Conservation (phyloP, 495 filamentous ascomycete species). For the Cercophora scortea region DNA sequence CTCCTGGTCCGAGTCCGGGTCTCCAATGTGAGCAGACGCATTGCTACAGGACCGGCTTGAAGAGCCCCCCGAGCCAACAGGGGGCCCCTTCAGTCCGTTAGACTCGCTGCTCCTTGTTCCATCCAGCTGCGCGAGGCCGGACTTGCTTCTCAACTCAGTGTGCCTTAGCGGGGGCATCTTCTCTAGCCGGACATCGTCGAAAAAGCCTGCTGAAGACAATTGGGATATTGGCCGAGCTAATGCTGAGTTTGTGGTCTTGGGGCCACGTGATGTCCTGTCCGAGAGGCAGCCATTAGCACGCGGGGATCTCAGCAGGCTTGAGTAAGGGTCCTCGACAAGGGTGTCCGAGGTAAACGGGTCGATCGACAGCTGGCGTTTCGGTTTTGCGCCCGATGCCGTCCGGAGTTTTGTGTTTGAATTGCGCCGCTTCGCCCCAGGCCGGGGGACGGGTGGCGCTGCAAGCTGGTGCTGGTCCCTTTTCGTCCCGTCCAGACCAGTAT, state of each 20-base stretch:
- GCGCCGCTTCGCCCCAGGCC: constrained; percentile 23
- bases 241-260: constrained; percentile 25
- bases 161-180: constrained; percentile 27
- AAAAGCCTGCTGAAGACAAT: constrained; percentile 24
- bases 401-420: constrained; percentile 39
- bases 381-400: constrained; percentile 25
- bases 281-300: constrained; percentile 16
- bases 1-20: constrained; percentile 24
- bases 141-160: constrained; percentile 15
- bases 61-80: constrained; percentile 1
- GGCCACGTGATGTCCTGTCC: constrained; percentile 26
- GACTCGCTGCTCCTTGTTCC: constrained; percentile 8
- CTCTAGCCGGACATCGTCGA: constrained; percentile 26
- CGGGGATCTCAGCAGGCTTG: constrained; percentile 26
- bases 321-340: constrained; percentile 15
- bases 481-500: not conserved
- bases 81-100: constrained; percentile 8
- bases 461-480: constrained; percentile 10
- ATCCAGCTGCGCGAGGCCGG: constrained; percentile 12
- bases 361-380: constrained; percentile 29
- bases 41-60: constrained; percentile 12
- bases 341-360: constrained; percentile 26
- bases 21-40: constrained; percentile 5
- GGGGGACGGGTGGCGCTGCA: constrained; percentile 3
- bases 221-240: constrained; percentile 32